These are phyloP conservation scores for Ilyonectria destructans DNA, from an alignment of 2,329 filamentous ascomycete species.

Conservation along the genomic window DNA sequence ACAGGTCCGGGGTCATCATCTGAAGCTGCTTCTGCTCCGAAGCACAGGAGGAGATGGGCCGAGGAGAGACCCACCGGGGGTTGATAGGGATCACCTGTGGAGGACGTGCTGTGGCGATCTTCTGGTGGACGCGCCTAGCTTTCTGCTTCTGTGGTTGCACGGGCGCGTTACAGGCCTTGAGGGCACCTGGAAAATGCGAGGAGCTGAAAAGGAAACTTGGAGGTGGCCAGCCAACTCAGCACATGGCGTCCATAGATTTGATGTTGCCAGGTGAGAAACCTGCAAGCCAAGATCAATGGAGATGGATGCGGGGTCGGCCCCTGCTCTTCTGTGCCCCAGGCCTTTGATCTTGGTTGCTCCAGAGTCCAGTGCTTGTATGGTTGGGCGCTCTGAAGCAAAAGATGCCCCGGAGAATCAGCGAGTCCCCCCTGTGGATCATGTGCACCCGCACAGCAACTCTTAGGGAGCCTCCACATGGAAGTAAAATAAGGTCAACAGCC, in stretches of 20 bases:
- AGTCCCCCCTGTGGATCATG: too few relatives aligned
- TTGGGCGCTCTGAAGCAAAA: not conserved
- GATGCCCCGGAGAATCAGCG: too few relatives aligned
- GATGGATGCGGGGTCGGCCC: constrained; percentile 31
- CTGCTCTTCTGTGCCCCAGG: constrained; percentile 9
- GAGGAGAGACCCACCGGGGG: constrained; percentile 8
- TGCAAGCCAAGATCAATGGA: constrained; percentile 20
- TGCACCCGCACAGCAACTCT: too few relatives aligned
- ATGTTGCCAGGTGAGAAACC: constrained; percentile 1
- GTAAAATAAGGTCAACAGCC: not conserved
- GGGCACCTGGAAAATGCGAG: not conserved
- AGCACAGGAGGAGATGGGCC: constrained; percentile 12
- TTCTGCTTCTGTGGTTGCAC: not conserved
- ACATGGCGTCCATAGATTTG: not conserved
- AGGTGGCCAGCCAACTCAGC: not conserved
- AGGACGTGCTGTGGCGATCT: not conserved
- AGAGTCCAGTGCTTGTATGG: constrained; percentile 1
- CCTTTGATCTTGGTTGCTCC: constrained; percentile 27
- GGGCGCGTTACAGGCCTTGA: not conserved
- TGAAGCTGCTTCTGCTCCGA: constrained; percentile 12
- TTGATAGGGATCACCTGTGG: not conserved
- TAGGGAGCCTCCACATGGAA: too few relatives aligned
- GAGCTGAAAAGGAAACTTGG: not conserved
- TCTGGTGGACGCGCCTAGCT: not conserved
- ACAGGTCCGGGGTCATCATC: constrained; percentile 17